These are phyloP conservation scores for Rhodotorula kratochvilovae DNA, from an alignment of 768 basidiomycete species.

Conservation along the genomic window DNA sequence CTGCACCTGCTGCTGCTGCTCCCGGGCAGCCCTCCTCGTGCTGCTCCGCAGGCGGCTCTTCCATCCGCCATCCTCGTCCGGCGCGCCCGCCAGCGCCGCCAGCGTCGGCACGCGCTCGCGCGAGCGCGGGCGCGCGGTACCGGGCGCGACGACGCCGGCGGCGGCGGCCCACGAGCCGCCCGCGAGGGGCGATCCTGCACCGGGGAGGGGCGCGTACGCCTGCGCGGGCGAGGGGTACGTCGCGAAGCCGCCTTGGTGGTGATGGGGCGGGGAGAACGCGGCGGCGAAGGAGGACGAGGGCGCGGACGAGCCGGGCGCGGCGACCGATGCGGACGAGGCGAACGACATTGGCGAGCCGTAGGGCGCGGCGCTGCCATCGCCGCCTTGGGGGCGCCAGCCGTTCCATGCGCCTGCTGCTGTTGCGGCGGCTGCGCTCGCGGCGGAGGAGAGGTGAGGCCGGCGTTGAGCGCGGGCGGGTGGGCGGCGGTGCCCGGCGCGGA, in stretches of 20 bases:
- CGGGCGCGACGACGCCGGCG: neutral
- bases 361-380: neutral
- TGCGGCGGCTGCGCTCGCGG: neutral
- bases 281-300: neutral
- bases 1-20: neutral
- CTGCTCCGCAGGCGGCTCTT: neutral
- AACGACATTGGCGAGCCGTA: conserved; percentile 20
- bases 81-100: neutral
- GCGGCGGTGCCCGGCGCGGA: neutral
- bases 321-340: neutral
- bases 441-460: neutral
- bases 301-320: neutral
- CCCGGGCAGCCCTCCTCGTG: too few relatives aligned
- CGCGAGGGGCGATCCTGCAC: neutral
- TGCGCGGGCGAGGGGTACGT: neutral
- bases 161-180: neutral
- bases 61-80: neutral
- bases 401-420: neutral
- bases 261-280: neutral
- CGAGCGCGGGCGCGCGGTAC: conserved; percentile 1
- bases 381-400: conserved; percentile 1
- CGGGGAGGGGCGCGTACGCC: neutral
- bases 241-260: neutral
- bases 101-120: conserved; percentile 1
- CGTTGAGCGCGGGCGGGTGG: neutral